Percentiles rank a stretch among this genome's conserved stretches.
Evolutionary conservation across 2,329 filamentous ascomycete genomes (phyloP).

Genomic region (Fusarium pseudonygamai): DNA sequence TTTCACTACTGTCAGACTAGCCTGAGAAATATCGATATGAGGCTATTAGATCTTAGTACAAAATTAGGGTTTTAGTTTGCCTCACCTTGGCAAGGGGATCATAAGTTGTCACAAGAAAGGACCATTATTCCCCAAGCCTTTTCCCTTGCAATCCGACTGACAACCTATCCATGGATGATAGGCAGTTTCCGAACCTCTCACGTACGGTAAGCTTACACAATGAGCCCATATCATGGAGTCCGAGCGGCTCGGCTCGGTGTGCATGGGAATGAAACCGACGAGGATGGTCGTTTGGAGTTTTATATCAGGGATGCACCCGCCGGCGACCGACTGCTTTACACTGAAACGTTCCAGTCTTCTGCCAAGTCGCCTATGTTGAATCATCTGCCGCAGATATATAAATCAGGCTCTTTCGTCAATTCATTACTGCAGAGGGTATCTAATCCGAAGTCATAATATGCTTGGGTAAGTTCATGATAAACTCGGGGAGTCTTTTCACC

Average conservation of each 20-base stretch:
- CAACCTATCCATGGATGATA: neutral
- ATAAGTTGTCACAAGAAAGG: neutral
- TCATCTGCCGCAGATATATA: neutral
- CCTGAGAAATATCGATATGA: fast-evolving
- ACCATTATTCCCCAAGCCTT: neutral
- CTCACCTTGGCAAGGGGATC: neutral
- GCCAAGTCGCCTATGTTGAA: neutral
- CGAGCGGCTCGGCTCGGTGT: constrained; percentile 17
- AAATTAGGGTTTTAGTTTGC: neutral
- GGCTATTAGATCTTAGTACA: neutral
- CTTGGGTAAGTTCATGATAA: neutral
- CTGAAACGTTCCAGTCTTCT: no score
- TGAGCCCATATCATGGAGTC: neutral
- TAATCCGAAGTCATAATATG: neutral
- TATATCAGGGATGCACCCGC: neutral
- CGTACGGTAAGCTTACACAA: neutral
- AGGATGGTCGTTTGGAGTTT: neutral
- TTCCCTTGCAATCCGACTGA: neutral
- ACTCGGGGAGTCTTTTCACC: neutral
- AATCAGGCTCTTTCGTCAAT: neutral
- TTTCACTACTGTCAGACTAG: no score
- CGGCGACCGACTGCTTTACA: no score
- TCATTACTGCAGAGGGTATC: neutral
- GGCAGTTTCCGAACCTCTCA: neutral
- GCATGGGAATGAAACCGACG: neutral